Conservation (phyloP, 73 alveolate species). For the Paraurostyla sp. region DNA sequence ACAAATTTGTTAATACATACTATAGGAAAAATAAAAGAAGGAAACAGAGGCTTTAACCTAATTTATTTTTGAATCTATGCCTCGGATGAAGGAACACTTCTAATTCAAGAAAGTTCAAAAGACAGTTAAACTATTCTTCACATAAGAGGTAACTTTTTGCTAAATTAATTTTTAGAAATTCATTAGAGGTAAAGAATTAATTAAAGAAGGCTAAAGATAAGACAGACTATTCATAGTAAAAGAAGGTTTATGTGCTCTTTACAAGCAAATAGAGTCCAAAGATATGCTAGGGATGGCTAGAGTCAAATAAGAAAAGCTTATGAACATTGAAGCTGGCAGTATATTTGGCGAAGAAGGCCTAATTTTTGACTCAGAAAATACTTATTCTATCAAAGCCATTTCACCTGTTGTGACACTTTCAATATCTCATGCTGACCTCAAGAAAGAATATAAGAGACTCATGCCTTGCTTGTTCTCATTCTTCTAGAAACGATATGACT, state of each 20-base stretch:
- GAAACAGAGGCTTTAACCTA: slow-evolving; percentile 27
- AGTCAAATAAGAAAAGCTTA: background rate
- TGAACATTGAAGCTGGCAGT: slow-evolving; percentile 31
- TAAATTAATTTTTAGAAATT: background rate
- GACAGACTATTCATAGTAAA: slow-evolving; percentile 20
- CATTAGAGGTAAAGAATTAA: slow-evolving; percentile 1
- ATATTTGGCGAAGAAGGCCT: slow-evolving; percentile 40
- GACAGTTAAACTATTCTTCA: slow-evolving; percentile 4
- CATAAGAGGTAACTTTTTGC: background rate
- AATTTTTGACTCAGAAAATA: background rate
- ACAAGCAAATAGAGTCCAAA: slow-evolving; percentile 14
- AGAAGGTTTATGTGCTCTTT: slow-evolving; percentile 28
- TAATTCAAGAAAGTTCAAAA: slow-evolving; percentile 33
- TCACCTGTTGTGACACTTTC: background rate
- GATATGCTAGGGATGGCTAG: slow-evolving; percentile 41
- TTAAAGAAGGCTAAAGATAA: background rate
- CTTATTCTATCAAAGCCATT: slow-evolving; percentile 7
- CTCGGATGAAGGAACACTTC: slow-evolving; percentile 1
- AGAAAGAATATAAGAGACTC: slow-evolving; percentile 1
- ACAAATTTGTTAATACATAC: background rate
- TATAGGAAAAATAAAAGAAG: slow-evolving; percentile 41
- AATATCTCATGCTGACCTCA: background rate
- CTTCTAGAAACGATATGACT: background rate
- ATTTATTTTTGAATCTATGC: slow-evolving; percentile 36
- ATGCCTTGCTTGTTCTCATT: background rate